phyloP scores from a whole-genome alignment of 192 early-diverging fungal species.

The Gryganskiella cystojenkinii region DNA sequence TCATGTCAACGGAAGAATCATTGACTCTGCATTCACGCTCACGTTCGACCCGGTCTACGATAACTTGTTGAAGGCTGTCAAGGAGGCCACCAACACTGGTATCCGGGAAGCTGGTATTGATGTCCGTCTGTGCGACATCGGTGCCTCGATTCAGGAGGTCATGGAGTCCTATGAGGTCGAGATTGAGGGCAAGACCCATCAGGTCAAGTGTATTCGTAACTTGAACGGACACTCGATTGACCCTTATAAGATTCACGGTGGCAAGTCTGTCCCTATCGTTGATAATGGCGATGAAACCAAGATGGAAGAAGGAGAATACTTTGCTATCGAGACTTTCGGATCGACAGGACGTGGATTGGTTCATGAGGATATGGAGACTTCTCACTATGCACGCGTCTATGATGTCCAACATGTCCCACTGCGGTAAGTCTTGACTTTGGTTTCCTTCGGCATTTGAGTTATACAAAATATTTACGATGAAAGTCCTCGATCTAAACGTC shows the following conservation, averaged over 20 bases:
- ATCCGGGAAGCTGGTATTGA: slow-evolving; percentile 97
- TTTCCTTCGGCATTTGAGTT: not conserved
- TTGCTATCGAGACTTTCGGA: slow-evolving; percentile 98
- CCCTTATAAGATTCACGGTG: slow-evolving; percentile 91
- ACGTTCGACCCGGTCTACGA: slow-evolving; percentile 94
- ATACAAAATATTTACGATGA: not conserved
- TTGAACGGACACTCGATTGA: slow-evolving; percentile 96
- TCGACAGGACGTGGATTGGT: slow-evolving; percentile 94
- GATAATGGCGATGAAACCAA: slow-evolving; percentile 87
- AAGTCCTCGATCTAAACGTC: not conserved
- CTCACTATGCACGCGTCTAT: slow-evolving; percentile 84
- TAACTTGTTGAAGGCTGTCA: slow-evolving; percentile 85
- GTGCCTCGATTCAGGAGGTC: slow-evolving; percentile 96
- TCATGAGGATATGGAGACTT: slow-evolving; percentile 88
- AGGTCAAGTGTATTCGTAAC: slow-evolving; percentile 95
- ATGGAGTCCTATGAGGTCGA: slow-evolving; percentile 99
- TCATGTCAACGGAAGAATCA: slow-evolving; percentile 92
- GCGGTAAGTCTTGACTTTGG: slow-evolving; percentile 53
- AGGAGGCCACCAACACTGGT: slow-evolving; percentile 97
- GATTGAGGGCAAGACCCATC: slow-evolving; percentile 91
- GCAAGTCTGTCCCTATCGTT: slow-evolving; percentile 97
- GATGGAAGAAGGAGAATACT: slow-evolving; percentile 96
- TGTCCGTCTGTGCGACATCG: slow-evolving; percentile 93
- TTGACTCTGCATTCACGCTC: slow-evolving; percentile 95
- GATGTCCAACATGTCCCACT: slow-evolving; percentile 74